Base-by-base conservation (phyloP, 352 stramenopile species). In the Phytophthora palmivora region DNA sequence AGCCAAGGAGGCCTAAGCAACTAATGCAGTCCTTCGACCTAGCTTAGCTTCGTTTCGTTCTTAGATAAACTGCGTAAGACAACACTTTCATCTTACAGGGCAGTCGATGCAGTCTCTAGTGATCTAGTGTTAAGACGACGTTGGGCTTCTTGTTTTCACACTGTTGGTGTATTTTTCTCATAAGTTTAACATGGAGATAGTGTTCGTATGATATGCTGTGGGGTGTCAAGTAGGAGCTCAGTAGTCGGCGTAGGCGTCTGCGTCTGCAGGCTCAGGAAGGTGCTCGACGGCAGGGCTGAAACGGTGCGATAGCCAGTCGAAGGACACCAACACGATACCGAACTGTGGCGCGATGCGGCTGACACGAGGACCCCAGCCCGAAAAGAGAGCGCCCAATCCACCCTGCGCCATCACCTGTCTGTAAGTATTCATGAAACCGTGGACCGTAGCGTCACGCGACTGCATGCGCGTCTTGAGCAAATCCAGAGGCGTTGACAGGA, bases 381-480 rank as follows among this genome's bases (percentile, higher is more conserved):
- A 67, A 46, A 91, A 93, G 28, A 93, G 78, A 48, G 75, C 79
- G 11, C 38, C 16, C 11, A 84, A 6, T 30, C 84, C 84, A 43
- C 82, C 82, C 30, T 89, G 72, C 12, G 55, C 67, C 56, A 78
- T 66, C 28, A 91, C 77, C 30, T 80, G 76, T 26, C 70, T 57
- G 48, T 88, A 74, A 9, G 84, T 93, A 26, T 77, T 68, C 19
- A 75, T 39, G 44, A 91, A 83, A 4, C 74, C 70, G 10, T 65
- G 32, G 0, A 72, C 73, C 4, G 72, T 77, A 11, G 77, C 80
- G 33, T 74, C 72, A 15, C 77, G 71, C 42, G 84, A 86, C 67
- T 93, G 84, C 84, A 93, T 91, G 63, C 84, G 80, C 11, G 84
- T 93, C 77, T 93, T 93, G 34, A 91, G 58, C 28, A 91, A 66